Conservation (phyloP, 768 basidiomycete genomes). For the Boletus reticulatus region DNA sequence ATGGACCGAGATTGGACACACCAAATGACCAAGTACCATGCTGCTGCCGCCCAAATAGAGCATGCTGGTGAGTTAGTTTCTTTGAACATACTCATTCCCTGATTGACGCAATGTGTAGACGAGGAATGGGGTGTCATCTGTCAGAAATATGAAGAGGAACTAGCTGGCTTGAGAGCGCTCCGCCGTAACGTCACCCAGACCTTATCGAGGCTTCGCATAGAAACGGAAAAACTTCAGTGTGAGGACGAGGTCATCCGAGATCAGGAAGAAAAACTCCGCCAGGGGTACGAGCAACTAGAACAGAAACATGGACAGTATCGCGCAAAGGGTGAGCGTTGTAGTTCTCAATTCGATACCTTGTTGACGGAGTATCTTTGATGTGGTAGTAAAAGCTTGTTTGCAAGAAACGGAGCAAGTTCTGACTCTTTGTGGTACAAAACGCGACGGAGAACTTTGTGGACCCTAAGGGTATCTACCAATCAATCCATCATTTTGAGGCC, state of each 20-base stretch:
- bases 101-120: slow-evolving; percentile 35
- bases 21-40: slow-evolving; percentile 50
- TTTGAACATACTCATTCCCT: neutral
- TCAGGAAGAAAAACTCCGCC: slow-evolving; percentile 40
- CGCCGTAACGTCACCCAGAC: slow-evolving; percentile 51
- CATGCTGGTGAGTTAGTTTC: slow-evolving; percentile 33
- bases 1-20: slow-evolving; percentile 61
- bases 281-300: slow-evolving; percentile 39
- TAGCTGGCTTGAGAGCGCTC: slow-evolving; percentile 54
- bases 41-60: slow-evolving; percentile 40
- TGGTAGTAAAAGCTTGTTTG: slow-evolving; percentile 38
- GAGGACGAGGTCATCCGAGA: slow-evolving; percentile 40
- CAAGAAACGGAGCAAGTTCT: slow-evolving; percentile 47
- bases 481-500: neutral
- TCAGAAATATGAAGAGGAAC: slow-evolving; percentile 58
- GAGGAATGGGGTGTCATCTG: slow-evolving; percentile 60
- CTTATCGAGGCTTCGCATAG: slow-evolving; percentile 36
- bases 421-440: slow-evolving; percentile 43
- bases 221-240: slow-evolving; percentile 40
- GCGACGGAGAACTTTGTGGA: slow-evolving; percentile 27
- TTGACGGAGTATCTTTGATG: slow-evolving; percentile 6
- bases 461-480: neutral
- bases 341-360: neutral
- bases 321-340: slow-evolving; percentile 34
- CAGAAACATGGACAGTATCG: slow-evolving; percentile 41